These are phyloP conservation scores for Debaryomyces nepalensis DNA, from an alignment of 1,139 yeast genomes.

Conservation along the genomic window DNA sequence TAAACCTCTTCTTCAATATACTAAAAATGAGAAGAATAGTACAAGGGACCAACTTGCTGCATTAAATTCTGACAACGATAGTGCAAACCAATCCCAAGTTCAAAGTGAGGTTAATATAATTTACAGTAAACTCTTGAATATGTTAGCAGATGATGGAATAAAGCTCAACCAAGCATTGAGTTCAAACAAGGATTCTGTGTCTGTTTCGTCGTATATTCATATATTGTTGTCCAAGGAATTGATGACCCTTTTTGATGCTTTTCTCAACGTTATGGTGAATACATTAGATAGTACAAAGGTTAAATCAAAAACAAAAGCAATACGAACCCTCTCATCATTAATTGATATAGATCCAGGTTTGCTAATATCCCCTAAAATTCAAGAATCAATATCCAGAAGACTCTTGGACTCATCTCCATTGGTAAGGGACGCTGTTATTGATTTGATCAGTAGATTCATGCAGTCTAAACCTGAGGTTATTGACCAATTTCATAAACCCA, in stretches of 20 bases:
- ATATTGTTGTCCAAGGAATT: constrained; percentile 37
- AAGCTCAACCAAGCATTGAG: constrained; percentile 17
- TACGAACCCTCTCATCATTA: constrained; percentile 53
- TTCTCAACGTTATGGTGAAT: constrained; percentile 52
- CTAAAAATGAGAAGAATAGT: not conserved
- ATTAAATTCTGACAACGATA: constrained; percentile 17
- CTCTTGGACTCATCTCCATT: constrained; percentile 67
- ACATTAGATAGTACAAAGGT: constrained; percentile 57
- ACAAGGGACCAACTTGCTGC: constrained; percentile 17
- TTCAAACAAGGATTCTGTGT: constrained; percentile 19
- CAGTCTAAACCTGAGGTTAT: constrained; percentile 47
- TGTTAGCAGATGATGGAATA: constrained; percentile 17
- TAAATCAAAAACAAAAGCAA: constrained; percentile 67
- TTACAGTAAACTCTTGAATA: constrained; percentile 12
- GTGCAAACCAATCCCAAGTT: constrained; percentile 1
- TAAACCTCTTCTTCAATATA: constrained; percentile 7
- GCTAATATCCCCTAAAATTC: constrained; percentile 54
- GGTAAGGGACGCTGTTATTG: constrained; percentile 77
- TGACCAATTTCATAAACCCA: constrained; percentile 51
- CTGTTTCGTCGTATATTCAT: constrained; percentile 19
- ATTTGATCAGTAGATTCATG: constrained; percentile 60
- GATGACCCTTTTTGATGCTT: constrained; percentile 52
- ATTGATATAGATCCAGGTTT: constrained; percentile 58
- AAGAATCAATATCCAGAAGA: constrained; percentile 54
- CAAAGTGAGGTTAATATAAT: constrained; percentile 4